Evolutionary conservation across 2,329 filamentous ascomycete genomes (phyloP).

Genomic region (Cryphonectria japonica): DNA sequence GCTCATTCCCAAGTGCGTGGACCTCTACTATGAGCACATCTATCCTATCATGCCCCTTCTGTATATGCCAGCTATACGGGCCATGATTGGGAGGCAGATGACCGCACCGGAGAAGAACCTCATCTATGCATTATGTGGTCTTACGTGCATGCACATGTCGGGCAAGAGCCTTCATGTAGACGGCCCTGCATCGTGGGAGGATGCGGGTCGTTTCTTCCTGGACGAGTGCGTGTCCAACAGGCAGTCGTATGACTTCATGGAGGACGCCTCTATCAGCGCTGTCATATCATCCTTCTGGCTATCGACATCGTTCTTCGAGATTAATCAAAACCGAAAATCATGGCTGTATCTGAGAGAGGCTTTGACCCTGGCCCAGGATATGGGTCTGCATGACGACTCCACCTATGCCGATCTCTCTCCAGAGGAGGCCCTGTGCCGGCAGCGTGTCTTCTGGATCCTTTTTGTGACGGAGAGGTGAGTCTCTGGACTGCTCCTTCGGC

Average conservation of each 20-base stretch:
- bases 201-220: slow-evolving; percentile 58
- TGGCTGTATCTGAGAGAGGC: slow-evolving; percentile 67
- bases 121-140: slow-evolving; percentile 61
- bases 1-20: slow-evolving; percentile 58
- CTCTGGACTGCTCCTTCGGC: slow-evolving; percentile 3
- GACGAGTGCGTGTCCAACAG: slow-evolving; percentile 61
- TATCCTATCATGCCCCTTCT: slow-evolving; percentile 68
- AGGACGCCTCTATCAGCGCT: slow-evolving; percentile 56
- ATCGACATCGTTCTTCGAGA: slow-evolving; percentile 63
- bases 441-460: slow-evolving; percentile 64
- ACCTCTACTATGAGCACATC: slow-evolving; percentile 64
- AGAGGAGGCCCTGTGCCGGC: slow-evolving; percentile 56
- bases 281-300: slow-evolving; percentile 67
- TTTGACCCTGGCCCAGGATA: slow-evolving; percentile 61
- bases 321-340: slow-evolving; percentile 63
- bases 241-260: slow-evolving; percentile 60
- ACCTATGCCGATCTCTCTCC: slow-evolving; percentile 53
- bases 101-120: slow-evolving; percentile 47
- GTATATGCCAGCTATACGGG: slow-evolving; percentile 58
- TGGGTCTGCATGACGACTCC: slow-evolving; percentile 62
- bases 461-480: slow-evolving; percentile 63
- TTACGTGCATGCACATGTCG: slow-evolving; percentile 56
- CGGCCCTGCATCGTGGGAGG: slow-evolving; percentile 48
- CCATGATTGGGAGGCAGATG: slow-evolving; percentile 49
- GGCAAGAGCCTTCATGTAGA: slow-evolving; percentile 46